phyloP scores from a whole-genome alignment of 164 flowering plant genomes.

The Berberis thunbergii region DNA sequence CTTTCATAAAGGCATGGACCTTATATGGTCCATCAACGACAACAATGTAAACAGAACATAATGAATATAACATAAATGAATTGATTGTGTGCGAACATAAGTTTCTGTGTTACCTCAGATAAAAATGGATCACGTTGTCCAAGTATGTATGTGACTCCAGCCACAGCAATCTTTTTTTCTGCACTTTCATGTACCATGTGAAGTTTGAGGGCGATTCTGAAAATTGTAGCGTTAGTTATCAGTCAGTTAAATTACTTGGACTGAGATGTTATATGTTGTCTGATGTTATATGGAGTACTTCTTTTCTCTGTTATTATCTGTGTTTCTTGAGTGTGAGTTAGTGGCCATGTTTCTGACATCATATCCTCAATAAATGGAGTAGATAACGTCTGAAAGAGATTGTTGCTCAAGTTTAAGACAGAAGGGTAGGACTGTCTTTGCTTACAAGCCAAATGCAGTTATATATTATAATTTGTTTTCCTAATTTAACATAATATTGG shows the following conservation, averaged over 20 bases:
- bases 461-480: too few relatives aligned
- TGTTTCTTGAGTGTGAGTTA: too few relatives aligned
- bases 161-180: slow-evolving; percentile 34
- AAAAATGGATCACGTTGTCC: slow-evolving; percentile 43
- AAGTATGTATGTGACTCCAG: slow-evolving; percentile 35
- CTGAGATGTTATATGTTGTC: too few relatives aligned
- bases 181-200: slow-evolving; percentile 48
- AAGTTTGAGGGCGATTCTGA: slow-evolving; percentile 45
- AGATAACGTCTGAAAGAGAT: too few relatives aligned
- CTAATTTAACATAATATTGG: background rate
- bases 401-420: too few relatives aligned
- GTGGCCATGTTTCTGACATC: too few relatives aligned
- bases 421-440: too few relatives aligned
- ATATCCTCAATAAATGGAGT: too few relatives aligned
- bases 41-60: background rate
- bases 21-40: slow-evolving; percentile 19
- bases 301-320: too few relatives aligned
- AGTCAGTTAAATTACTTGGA: too few relatives aligned
- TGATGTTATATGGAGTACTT: too few relatives aligned
- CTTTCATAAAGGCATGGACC: slow-evolving; percentile 7
- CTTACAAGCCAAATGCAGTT: too few relatives aligned
- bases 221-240: background rate
- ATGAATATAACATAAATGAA: background rate
- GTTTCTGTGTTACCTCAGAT: slow-evolving; percentile 28
- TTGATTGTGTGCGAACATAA: background rate